These are phyloP conservation scores for Melastoma malabathricum DNA, from an alignment of 345 rosid species.

Conservation along the genomic window DNA sequence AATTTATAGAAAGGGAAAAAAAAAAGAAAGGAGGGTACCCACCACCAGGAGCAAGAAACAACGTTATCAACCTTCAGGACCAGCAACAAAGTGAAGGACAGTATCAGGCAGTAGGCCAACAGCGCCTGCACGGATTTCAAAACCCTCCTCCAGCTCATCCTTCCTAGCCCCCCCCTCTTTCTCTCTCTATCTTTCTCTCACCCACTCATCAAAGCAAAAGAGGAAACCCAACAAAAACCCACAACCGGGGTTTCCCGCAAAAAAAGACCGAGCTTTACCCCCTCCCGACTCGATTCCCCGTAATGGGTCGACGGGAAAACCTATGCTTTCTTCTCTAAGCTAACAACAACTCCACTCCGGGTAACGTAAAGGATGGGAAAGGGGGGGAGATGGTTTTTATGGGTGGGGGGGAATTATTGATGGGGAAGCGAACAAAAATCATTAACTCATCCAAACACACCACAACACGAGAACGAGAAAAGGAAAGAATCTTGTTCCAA, in stretches of 20 bases:
- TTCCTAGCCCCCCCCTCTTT: constrained; percentile 7
- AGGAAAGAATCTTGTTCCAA: constrained; percentile 1
- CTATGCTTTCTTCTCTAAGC: no score
- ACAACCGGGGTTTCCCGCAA: not conserved
- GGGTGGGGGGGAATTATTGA: no score
- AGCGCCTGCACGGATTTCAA: constrained; percentile 79
- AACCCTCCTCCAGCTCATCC: constrained; percentile 77
- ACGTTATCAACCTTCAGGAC: constrained; percentile 56
- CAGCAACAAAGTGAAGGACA: constrained; percentile 57
- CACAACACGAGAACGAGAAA: not conserved
- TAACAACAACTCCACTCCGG: no score
- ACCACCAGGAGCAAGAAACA: constrained; percentile 79
- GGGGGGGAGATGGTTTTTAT: no score
- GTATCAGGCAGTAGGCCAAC: constrained; percentile 63
- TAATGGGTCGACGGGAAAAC: no score
- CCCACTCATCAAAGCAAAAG: constrained; percentile 2
- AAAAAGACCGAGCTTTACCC: not conserved
- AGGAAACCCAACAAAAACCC: not conserved
- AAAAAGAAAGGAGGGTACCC: constrained; percentile 10
- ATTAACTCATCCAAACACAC: no score
- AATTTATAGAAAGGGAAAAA: not conserved
- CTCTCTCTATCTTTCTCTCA: not conserved
- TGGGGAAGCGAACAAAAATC: no score
- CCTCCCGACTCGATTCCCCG: no score
- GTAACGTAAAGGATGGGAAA: no score